Percentiles rank a stretch among this genome's conserved stretches.
These are phyloP conservation scores for Tripterygium wilfordii DNA, from an alignment of 177 flowering plant species.

Conservation along the genomic window DNA sequence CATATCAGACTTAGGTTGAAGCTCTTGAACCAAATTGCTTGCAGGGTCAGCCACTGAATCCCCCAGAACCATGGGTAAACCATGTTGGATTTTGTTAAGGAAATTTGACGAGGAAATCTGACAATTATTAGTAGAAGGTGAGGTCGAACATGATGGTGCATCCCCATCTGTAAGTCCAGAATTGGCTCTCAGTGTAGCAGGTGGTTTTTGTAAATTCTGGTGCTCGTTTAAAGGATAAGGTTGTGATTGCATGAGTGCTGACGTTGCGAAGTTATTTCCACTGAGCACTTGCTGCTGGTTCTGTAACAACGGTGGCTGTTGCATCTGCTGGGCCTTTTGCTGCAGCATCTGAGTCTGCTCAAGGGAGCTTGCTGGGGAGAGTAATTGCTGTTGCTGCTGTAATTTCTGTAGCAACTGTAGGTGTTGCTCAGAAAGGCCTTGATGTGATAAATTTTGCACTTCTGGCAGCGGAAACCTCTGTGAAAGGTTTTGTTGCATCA, in stretches of 20 bases:
- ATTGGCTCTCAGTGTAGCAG: constrained; percentile 28
- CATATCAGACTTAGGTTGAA: constrained; percentile 46
- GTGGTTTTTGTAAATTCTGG: constrained; percentile 40
- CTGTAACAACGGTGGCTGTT: constrained; percentile 28
- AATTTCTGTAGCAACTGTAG: constrained; percentile 60
- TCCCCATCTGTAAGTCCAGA: constrained; percentile 72
- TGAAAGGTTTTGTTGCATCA: constrained; percentile 28
- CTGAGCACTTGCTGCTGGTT: constrained; percentile 33
- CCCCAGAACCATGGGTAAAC: constrained; percentile 26
- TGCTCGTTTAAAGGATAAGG: constrained; percentile 38
- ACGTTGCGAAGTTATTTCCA: constrained; percentile 34
- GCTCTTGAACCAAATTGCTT: constrained; percentile 45
- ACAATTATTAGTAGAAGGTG: constrained; percentile 76
- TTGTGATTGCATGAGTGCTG: constrained; percentile 38
- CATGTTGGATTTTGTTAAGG: constrained; percentile 46
- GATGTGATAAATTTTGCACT: constrained; percentile 31
- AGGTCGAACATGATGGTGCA: constrained; percentile 85
- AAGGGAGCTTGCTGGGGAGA: constrained; percentile 43
- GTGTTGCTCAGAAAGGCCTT: constrained; percentile 42
- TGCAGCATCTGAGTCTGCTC: constrained; percentile 42
- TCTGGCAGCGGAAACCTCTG: constrained; percentile 39
- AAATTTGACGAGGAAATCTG: constrained; percentile 48
- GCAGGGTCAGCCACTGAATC: constrained; percentile 44
- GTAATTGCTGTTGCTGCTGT: constrained; percentile 55
- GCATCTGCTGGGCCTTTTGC: constrained; percentile 37